Conservation (phyloP, 2,329 filamentous ascomycete species). For the Hymenotorrendiella dingleyae region DNA sequence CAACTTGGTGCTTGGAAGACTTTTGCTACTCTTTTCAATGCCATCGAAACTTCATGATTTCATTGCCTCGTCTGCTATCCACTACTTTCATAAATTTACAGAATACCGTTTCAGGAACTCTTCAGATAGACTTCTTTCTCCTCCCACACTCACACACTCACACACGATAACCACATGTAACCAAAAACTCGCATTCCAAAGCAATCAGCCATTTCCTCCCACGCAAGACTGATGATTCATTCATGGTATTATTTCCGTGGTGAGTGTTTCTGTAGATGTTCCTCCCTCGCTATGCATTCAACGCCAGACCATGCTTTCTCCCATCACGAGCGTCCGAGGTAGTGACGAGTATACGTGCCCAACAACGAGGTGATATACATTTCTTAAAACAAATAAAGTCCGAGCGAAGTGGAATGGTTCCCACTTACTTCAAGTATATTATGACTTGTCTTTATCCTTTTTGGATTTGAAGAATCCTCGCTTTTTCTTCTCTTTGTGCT, state of each 20-base stretch:
- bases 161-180: not conserved
- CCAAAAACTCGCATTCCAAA: not conserved
- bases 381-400: too few species aligned
- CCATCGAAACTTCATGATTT: not conserved
- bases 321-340: too few species aligned
- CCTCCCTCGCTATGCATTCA: conserved; percentile 5
- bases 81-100: conserved; percentile 1
- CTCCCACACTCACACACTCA: not conserved
- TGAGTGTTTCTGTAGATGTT: not conserved
- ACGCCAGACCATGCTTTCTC: conserved; percentile 11
- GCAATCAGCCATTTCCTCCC: not conserved
- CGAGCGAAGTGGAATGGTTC: too few species aligned
- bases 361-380: too few species aligned
- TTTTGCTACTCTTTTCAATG: too few species aligned
- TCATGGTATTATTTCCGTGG: too few species aligned
- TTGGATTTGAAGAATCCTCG: conserved; percentile 53
- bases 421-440: too few species aligned
- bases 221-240: too few species aligned
- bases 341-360: too few species aligned
- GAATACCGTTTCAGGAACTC: not conserved
- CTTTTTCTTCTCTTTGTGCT: conserved; percentile 49
- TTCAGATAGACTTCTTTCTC: not conserved
- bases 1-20: too few species aligned
- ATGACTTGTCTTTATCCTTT: conserved; percentile 41
- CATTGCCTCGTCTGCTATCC: not conserved